Base-by-base conservation (phyloP, 2,329 filamentous ascomycete species). In the Fusarium continuum region DNA sequence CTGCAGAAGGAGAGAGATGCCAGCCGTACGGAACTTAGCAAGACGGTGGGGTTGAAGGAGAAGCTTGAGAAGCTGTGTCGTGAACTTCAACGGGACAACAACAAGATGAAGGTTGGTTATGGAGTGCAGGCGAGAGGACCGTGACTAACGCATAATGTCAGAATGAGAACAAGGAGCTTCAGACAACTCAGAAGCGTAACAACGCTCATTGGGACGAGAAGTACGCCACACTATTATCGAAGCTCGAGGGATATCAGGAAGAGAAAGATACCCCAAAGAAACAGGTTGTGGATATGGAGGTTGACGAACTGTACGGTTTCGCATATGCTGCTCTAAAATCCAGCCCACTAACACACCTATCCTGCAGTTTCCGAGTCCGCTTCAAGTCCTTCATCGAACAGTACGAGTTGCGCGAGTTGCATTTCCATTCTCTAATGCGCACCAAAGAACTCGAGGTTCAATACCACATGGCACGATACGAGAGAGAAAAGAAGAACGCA, bases 301-400 rank as follows among this genome's bases (percentile, higher is more conserved):
- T 95, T 64, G 95, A 99, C 73, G 92, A 96, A 77, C 77, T 96
- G 91, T 96, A 82, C 72, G 90, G 79, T 50, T 39, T 20, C 34
- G 38, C 23, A 36, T n/a, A n/a, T 23, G 28, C 32, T 28, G 32
- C 3, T n/a, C 10, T 2, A 1, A 11, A 19, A 34, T 4, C 5
- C 22, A 14, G 20, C 13, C 5, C 9, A 14, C 62, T 70, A 29
- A 71, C 20, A 16, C 4, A 11, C 7, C 17, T n/a, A 28, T 9
- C 10, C 36, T 32, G 76, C 71, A 92, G 93, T 58, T 90, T 91
- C 74, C 95, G 93, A 74, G 85, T 90, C 46, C 86, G 88, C n/a
- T 95, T 95, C 80, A 97, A 96, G 76, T 96, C 93, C 1, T 89
- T 99, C 71, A 91, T 96, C 71, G 95, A 99, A 65, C 95, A 98